A percentile compares a stretch with the other conserved stretches of the same genome.
These are phyloP conservation scores for Cylindrotheca fusiformis DNA, from an alignment of 108 stramenopile genomes.

Conservation along the genomic window DNA sequence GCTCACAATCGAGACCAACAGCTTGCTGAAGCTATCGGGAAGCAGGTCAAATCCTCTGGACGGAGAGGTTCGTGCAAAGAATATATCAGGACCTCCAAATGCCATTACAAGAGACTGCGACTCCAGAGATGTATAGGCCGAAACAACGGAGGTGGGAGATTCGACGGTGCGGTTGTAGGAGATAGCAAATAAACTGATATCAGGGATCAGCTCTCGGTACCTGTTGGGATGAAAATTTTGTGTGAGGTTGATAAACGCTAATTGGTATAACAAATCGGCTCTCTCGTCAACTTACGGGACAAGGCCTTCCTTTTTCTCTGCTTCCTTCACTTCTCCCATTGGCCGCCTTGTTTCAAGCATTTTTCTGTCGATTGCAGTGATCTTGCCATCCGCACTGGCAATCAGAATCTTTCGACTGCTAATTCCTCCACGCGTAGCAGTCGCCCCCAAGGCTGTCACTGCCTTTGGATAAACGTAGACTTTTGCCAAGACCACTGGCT, in stretches of 20 bases:
- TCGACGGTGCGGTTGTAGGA: conserved; percentile 68
- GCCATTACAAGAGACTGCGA: conserved; percentile 77
- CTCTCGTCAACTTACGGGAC: conserved; percentile 24
- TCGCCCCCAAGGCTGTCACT: conserved; percentile 87
- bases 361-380: conserved; percentile 64
- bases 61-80: conserved; percentile 81
- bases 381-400: conserved; percentile 77
- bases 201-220: conserved; percentile 72
- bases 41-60: conserved; percentile 86
- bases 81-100: conserved; percentile 84
- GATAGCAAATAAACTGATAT: conserved; percentile 53
- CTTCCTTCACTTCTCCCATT: conserved; percentile 65
- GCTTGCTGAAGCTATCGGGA: conserved; percentile 79
- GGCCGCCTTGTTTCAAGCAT: conserved; percentile 93
- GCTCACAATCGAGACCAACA: conserved; percentile 56
- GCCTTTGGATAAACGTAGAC: conserved; percentile 77
- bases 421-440: conserved; percentile 86
- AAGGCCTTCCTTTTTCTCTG: conserved; percentile 83
- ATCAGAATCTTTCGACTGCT: conserved; percentile 83
- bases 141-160: conserved; percentile 45
- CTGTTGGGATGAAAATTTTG: background rate
- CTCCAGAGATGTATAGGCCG: conserved; percentile 72
- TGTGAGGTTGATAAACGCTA: no score
- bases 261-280: no score
- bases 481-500: conserved; percentile 87